Conservation (phyloP, 2,329 filamentous ascomycete species). For the Neonectria magnoliae region DNA sequence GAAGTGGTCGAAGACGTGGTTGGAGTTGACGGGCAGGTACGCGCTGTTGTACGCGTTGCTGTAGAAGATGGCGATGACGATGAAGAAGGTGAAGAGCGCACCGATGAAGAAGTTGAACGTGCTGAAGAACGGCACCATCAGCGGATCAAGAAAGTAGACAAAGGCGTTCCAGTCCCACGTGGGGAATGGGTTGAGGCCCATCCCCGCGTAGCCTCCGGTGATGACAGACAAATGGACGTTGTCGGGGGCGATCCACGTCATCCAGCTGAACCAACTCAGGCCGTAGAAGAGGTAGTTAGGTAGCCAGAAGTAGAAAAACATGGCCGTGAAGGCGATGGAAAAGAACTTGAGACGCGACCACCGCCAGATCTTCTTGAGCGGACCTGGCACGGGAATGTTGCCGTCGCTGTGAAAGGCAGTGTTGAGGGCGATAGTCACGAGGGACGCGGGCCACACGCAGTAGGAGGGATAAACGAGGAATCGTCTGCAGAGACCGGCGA, state of each 20-base stretch:
- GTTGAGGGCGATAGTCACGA: slow-evolving; percentile 62
- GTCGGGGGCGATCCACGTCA: slow-evolving; percentile 62
- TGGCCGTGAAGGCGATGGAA: slow-evolving; percentile 52
- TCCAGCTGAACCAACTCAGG: slow-evolving; percentile 61
- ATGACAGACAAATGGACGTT: slow-evolving; percentile 51
- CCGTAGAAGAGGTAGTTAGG: slow-evolving; percentile 62
- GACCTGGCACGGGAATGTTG: slow-evolving; percentile 40
- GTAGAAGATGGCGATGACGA: slow-evolving; percentile 47
- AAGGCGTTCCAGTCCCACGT: slow-evolving; percentile 58
- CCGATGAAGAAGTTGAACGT: slow-evolving; percentile 50
- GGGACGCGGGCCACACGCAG: slow-evolving; percentile 63
- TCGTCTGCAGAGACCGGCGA: slow-evolving; percentile 60
- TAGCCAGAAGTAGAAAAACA: slow-evolving; percentile 66
- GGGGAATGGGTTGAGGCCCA: slow-evolving; percentile 53
- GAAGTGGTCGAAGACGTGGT: slow-evolving; percentile 52
- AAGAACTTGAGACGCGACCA: slow-evolving; percentile 61
- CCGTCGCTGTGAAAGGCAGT: slow-evolving; percentile 57
- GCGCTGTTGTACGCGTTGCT: slow-evolving; percentile 48
- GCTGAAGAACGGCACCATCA: slow-evolving; percentile 51
- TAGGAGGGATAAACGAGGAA: slow-evolving; percentile 64
- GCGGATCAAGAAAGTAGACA: slow-evolving; percentile 45
- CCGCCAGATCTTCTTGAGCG: slow-evolving; percentile 50
- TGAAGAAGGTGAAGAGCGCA: slow-evolving; percentile 40
- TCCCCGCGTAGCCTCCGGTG: slow-evolving; percentile 49
- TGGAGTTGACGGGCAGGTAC: slow-evolving; percentile 55